Evolutionary conservation across 495 filamentous ascomycete species (phyloP), one percentile per base, ranked within the genome.

Genomic region (Lasiosphaeria hispida): DNA sequence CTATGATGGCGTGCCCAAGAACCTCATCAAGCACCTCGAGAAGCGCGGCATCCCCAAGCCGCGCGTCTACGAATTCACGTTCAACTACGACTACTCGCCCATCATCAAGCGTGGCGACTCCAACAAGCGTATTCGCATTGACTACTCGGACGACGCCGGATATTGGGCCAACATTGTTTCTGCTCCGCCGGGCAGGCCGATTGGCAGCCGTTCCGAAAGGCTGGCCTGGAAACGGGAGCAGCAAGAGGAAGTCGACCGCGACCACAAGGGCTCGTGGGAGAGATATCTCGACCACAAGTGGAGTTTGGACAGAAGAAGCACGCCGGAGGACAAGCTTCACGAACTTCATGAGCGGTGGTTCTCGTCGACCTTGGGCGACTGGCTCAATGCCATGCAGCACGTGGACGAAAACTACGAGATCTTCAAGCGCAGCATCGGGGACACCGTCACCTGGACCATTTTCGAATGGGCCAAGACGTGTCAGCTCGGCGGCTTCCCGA

Each of bases 291-390:
- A 63, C 10, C 10, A 63, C n/a, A 30, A 10, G 15, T 63, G 18
- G 15, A 15, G 38, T 4, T 11, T 45, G 10, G 39, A 55, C 14
- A 23, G n/a, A 59, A 47, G 50, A 10, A 36, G 39, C 19, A 67
- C 55, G 15, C 37, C 49, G 5, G 58, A 64, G 5, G 33, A 59
- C 18, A 14, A 64, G 42, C 50, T 58, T 9, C 48, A 63, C 33
- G 14, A 53, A 39, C 54, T 69, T 7, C 43, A 63, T 13, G 49
- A 38, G 40, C 58, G 64, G 7, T 67, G 62, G 64, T 67, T 57
- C 38, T 52, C 45, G 0, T 10, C 13, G 30, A 35, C 23, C 5
- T 0, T 57, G 10, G 43, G n/a, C 23, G 11, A 48, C 13, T 61
- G 62, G 58, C 10, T 55, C 18, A 17, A 47, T 17, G 43, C 43